Percentiles rank a stretch among this genome's conserved stretches.
Conservation (phyloP, 2,329 filamentous ascomycete genomes). For the Penicillium nordicum region DNA sequence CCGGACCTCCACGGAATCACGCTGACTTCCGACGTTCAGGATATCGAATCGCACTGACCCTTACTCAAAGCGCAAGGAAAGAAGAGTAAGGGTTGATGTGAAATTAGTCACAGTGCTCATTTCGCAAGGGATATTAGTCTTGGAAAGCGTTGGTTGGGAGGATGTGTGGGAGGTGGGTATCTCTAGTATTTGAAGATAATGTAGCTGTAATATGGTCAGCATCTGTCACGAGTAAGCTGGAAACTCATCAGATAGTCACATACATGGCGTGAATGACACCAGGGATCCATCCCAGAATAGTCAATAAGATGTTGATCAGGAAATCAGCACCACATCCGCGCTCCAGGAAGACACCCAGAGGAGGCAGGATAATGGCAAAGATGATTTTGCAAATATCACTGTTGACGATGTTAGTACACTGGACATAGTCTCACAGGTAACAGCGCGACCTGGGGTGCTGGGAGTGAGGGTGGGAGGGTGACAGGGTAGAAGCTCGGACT, state of each 20-base stretch:
- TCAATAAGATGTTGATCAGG: slow-evolving; percentile 89
- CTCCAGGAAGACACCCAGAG: slow-evolving; percentile 92
- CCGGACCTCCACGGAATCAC: slow-evolving; percentile 31
- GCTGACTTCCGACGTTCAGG: slow-evolving; percentile 15
- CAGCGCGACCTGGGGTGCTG: neutral
- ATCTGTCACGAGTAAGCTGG: neutral
- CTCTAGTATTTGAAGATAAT: slow-evolving; percentile 84
- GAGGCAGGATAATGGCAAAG: slow-evolving; percentile 84
- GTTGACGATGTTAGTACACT: slow-evolving; percentile 8
- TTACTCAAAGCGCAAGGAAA: neutral
- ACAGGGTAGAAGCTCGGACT: neutral
- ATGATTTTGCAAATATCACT: slow-evolving; percentile 79
- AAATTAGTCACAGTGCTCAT: neutral
- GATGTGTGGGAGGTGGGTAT: slow-evolving; percentile 2
- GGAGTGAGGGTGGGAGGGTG: neutral
- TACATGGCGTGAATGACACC: slow-evolving; percentile 91
- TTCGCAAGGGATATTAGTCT: neutral
- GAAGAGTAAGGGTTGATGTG: neutral
- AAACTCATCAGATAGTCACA: slow-evolving; percentile 33
- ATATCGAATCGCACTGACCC: slow-evolving; percentile 7
- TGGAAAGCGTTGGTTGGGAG: neutral
- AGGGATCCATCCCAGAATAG: slow-evolving; percentile 70
- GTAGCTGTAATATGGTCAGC: slow-evolving; percentile 52
- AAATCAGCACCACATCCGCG: slow-evolving; percentile 82
- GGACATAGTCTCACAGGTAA: neutral